Percentiles rank a stretch among this genome's conserved stretches.
Evolutionary conservation across 1,139 yeast genomes (phyloP).

Genomic region (Blastobotrys serpentis): DNA sequence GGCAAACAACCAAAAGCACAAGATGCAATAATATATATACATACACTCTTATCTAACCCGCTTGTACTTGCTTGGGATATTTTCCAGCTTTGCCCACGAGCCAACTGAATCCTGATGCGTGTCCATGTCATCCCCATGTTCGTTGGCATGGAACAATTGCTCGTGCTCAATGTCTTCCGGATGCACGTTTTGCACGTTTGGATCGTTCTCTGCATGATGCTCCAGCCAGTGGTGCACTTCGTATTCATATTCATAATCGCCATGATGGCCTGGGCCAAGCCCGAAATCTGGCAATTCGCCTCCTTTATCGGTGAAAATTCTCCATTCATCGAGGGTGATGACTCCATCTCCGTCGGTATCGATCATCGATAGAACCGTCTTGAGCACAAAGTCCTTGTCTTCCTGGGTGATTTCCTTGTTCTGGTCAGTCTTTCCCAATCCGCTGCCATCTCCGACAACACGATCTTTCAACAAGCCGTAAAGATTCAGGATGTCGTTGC

Average conservation of each 20-base stretch:
- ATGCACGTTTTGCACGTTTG: conserved; percentile 75
- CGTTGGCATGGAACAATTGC: conserved; percentile 82
- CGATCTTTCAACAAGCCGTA: conserved; percentile 75
- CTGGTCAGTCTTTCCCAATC: conserved; percentile 76
- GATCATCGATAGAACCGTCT: conserved; percentile 55
- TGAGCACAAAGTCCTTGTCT: conserved; percentile 55
- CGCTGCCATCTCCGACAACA: conserved; percentile 85
- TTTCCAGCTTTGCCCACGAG: conserved; percentile 38
- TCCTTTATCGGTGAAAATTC: conserved; percentile 58
- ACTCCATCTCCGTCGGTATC: conserved; percentile 68
- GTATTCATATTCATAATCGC: conserved; percentile 89
- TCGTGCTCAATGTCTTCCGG: conserved; percentile 92
- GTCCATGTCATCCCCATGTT: conserved; percentile 60
- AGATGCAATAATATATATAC: no score
- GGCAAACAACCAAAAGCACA: no score
- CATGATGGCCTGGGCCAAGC: conserved; percentile 95
- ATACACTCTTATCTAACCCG: conserved; percentile 1
- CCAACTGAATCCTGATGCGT: conserved; percentile 40
- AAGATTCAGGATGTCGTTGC: conserved; percentile 66
- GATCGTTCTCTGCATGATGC: conserved; percentile 78
- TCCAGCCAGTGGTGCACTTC: conserved; percentile 94
- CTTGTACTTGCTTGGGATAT: conserved; percentile 40
- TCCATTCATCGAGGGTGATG: conserved; percentile 70
- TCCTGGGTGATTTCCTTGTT: conserved; percentile 57
- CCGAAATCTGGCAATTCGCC: conserved; percentile 89